Percentiles rank a stretch among this genome's conserved stretches.
Conservation (phyloP, 805 yeast species). For the Starmerella kuoi region DNA sequence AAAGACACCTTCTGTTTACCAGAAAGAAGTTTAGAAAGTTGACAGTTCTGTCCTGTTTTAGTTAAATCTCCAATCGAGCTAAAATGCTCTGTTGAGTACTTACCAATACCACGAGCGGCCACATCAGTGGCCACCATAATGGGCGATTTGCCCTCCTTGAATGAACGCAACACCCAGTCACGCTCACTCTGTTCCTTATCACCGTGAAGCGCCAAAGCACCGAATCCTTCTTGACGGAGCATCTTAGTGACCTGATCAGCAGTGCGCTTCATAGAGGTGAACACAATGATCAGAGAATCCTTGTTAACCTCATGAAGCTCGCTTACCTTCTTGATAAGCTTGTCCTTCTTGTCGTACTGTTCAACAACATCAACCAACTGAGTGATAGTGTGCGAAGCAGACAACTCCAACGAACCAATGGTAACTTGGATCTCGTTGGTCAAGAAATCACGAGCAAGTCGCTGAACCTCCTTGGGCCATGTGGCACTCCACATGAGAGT, state of each 20-base stretch:
- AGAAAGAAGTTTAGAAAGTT: neutral
- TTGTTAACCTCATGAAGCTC: conserved; percentile 49
- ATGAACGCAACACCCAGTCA: conserved; percentile 95
- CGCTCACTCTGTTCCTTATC: conserved; percentile 96
- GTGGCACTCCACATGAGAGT: conserved; percentile 99
- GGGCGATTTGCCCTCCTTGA: conserved; percentile 84
- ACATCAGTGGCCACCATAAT: conserved; percentile 99
- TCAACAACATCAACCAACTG: conserved; percentile 85
- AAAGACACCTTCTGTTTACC: neutral
- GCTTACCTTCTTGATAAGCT: conserved; percentile 70
- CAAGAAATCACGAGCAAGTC: conserved; percentile 81
- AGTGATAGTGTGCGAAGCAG: conserved; percentile 93
- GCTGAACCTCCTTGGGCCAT: conserved; percentile 98
- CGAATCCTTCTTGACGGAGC: conserved; percentile 95
- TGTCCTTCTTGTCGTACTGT: conserved; percentile 90
- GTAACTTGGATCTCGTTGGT: conserved; percentile 91
- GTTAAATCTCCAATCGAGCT: neutral
- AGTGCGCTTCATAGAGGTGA: conserved; percentile 93
- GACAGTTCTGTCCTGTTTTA: too few relatives aligned
- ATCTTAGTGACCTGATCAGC: conserved; percentile 91
- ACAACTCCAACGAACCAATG: conserved; percentile 85
- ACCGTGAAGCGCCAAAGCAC: conserved; percentile 97
- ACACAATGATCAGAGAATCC: conserved; percentile 69
- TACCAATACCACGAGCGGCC: conserved; percentile 92
- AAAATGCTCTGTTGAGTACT: conserved; percentile 7